Evolutionary conservation across 305 asterid species (phyloP).

Genomic region (Solanum hybrid): DNA sequence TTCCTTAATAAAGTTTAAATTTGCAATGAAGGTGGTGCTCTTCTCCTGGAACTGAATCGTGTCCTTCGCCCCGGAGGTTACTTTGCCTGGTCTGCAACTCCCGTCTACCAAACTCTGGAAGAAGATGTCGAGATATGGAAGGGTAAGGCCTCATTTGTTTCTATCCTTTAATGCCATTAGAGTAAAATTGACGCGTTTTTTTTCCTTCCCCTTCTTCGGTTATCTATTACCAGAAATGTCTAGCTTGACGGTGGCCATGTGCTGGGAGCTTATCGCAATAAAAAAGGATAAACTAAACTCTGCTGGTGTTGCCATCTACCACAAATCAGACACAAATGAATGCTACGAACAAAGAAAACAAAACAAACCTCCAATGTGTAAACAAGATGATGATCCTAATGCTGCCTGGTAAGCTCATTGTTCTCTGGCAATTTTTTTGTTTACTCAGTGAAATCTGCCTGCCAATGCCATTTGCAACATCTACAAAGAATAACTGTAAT

Average conservation of each 20-base stretch:
- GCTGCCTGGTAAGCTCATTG: conserved; percentile 58
- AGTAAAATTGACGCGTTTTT: background rate
- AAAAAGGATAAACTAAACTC: conserved; percentile 59
- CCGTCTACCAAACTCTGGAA: conserved; percentile 70
- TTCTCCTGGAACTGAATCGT: conserved; percentile 73
- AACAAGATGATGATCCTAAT: conserved; percentile 63
- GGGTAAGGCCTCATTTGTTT: conserved; percentile 25
- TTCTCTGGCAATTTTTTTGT: background rate
- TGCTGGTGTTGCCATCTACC: conserved; percentile 65
- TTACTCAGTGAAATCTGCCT: background rate
- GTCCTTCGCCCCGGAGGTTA: conserved; percentile 86
- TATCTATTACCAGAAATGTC: conserved; percentile 48
- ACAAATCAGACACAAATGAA: conserved; percentile 66
- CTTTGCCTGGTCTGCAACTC: conserved; percentile 92
- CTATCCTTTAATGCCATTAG: background rate
- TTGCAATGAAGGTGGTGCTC: conserved; percentile 65
- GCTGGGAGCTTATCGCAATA: conserved; percentile 77
- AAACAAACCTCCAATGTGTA: conserved; percentile 60
- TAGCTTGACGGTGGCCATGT: conserved; percentile 61
- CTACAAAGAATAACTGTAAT: background rate
- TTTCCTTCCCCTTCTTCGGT: background rate
- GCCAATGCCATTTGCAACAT: background rate
- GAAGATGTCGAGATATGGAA: conserved; percentile 76
- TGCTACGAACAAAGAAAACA: conserved; percentile 58
- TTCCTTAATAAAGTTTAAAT: background rate